phyloP scores from a whole-genome alignment of 257 asterid species.

The Gentiana macrophylla region DNA sequence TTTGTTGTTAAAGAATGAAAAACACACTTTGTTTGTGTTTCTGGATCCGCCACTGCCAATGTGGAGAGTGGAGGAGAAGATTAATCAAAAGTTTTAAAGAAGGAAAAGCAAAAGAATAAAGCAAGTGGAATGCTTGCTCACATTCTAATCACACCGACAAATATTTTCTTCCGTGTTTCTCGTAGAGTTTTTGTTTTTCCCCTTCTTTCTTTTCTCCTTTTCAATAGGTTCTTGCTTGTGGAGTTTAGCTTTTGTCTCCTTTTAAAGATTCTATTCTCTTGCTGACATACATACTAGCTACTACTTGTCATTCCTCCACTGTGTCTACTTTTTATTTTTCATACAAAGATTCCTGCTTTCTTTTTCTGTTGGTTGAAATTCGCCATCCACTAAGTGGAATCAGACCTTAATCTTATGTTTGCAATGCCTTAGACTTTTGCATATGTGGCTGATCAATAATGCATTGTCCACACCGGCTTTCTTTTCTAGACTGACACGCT shows the following conservation, averaged over 20 bases:
- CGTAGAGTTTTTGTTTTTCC: slow-evolving; percentile 19
- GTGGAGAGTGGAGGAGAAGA: too few species aligned
- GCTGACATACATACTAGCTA: slow-evolving; percentile 17
- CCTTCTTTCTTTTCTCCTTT: slow-evolving; percentile 8
- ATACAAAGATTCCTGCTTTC: slow-evolving; percentile 2
- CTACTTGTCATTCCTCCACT: slow-evolving; percentile 11
- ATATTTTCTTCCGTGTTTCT: slow-evolving; percentile 20
- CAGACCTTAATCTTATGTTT: too few species aligned
- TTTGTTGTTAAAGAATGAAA: too few species aligned
- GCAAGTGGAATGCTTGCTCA: too few species aligned
- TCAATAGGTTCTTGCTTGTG: slow-evolving; percentile 10
- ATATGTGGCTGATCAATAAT: not conserved
- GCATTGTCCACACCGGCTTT: not conserved
- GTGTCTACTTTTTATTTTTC: not conserved
- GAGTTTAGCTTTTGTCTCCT: slow-evolving; percentile 22
- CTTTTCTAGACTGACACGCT: not conserved
- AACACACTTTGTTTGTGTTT: too few species aligned
- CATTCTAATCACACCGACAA: slow-evolving; percentile 4
- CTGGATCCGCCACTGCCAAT: too few species aligned
- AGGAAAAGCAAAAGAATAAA: too few species aligned
- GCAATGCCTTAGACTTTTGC: not conserved
- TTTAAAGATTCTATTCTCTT: slow-evolving; percentile 31
- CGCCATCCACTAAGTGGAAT: too few species aligned
- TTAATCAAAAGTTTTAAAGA: too few species aligned
- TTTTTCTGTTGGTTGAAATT: not conserved